Evolutionary conservation across 148 eudicot genomes (phyloP).

Genomic region (Spergularia bocconei): DNA sequence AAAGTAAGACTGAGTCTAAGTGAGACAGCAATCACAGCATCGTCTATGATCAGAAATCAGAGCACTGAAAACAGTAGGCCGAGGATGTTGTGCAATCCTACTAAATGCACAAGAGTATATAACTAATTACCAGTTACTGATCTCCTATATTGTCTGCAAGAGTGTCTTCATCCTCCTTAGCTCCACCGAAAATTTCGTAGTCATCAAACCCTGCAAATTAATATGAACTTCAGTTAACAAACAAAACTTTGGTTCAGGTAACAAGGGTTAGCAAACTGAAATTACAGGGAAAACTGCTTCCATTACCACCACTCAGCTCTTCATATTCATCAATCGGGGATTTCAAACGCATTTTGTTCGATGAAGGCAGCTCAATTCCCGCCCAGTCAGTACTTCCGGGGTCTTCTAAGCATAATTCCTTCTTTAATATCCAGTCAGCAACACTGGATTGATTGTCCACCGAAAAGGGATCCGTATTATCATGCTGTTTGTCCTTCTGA

Average conservation of each 20-base stretch:
- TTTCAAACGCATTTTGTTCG: slow-evolving; percentile 41
- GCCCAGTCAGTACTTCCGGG: slow-evolving; percentile 59
- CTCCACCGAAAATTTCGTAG: slow-evolving; percentile 63
- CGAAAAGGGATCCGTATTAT: slow-evolving; percentile 56
- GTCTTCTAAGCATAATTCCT: slow-evolving; percentile 52
- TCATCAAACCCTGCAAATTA: slow-evolving; percentile 72
- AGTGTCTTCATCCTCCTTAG: slow-evolving; percentile 49
- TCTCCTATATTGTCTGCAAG: slow-evolving; percentile 31
- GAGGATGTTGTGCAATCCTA: background rate
- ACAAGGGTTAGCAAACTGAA: background rate
- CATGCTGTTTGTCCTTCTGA: slow-evolving; percentile 52
- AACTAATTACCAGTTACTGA: slow-evolving; percentile 10
- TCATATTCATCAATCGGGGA: slow-evolving; percentile 55
- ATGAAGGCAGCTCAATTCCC: slow-evolving; percentile 58
- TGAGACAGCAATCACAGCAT: background rate
- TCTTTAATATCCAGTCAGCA: slow-evolving; percentile 59
- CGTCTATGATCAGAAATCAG: background rate
- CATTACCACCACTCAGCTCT: slow-evolving; percentile 60
- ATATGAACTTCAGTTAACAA: background rate
- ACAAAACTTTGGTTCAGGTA: background rate
- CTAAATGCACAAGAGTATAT: background rate
- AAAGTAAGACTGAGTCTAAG: background rate
- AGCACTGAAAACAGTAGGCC: background rate
- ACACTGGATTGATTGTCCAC: slow-evolving; percentile 39
- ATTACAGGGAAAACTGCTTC: background rate